Evolutionary conservation across 306 rosid genomes (phyloP), one percentile per base, ranked within the genome.

Genomic region (Geum urbanum): DNA sequence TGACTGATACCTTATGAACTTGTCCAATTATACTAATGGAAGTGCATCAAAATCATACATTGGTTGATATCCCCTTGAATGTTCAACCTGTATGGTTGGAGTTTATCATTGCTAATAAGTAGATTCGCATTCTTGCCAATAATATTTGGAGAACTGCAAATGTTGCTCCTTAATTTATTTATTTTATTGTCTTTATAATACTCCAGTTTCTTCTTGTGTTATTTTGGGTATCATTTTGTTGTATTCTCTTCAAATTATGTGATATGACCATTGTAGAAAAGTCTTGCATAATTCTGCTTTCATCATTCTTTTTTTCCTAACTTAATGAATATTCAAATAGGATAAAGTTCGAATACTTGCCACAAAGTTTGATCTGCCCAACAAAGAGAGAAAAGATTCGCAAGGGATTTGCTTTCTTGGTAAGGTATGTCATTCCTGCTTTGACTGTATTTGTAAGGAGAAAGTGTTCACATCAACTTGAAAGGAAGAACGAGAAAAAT

Each of bases 391-490:
- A 77, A 94, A 85, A 85, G 98, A 94, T 81, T 94, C 98, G 19
- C 98, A 90, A 82, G 98, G 98, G 80, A 90, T 94, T 83, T 94
- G 98, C 82, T 94, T 88, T 85, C 87, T 94, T 58, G 98, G 98
- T 67, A 90, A 94, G 98, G 98, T 94, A 80, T 69, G 58, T 39
- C 22, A 10, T 9, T 35, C 67, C 49, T 43, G 8, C 32, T 63
- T 0, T 5, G 35, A 18, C 37, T 10, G 8, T 62, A 7, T 43
- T 5, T 14, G 4, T 19, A 4, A 3, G 14, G 65, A 20, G 35
- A 40, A 40, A 9, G 19, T 22, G 44, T 19, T 52, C 11, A 39
- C 24, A 52, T 16, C 14, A 63, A 22, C 54, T 39, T 72, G 76
- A 13, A 72, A 32, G 18, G 0, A 7, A 32, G 3, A 27, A 13